A percentile compares a stretch with the other conserved stretches of the same genome.
Conservation (phyloP, 139 green algal species). For the Volvox reticuliferus region DNA sequence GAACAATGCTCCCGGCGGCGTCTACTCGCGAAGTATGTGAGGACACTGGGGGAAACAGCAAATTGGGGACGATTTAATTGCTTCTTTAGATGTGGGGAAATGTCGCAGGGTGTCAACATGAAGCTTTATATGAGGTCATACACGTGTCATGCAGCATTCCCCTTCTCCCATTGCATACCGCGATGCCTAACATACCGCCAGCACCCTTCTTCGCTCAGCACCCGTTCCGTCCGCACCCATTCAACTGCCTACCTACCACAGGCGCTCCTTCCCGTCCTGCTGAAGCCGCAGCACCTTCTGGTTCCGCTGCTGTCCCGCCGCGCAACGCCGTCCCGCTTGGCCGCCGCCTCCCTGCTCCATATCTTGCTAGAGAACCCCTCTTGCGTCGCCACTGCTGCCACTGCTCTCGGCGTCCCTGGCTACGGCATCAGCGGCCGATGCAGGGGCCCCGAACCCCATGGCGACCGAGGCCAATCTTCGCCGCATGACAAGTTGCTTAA, state of each 20-base stretch:
- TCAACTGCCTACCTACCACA: background rate
- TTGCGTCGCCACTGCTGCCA: background rate
- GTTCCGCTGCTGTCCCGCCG: conserved; percentile 12
- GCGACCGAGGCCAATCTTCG: background rate
- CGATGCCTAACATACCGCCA: too few species aligned
- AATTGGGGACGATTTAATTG: too few species aligned
- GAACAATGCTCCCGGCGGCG: background rate
- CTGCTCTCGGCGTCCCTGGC: background rate
- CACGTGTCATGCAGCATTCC: too few species aligned
- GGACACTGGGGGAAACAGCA: background rate
- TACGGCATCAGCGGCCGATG: background rate
- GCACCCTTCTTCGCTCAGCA: background rate
- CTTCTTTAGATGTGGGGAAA: too few species aligned
- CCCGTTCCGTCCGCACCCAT: background rate
- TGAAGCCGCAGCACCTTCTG: background rate
- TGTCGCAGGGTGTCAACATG: too few species aligned
- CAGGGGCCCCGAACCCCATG: background rate
- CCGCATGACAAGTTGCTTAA: background rate
- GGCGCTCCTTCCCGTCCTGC: conserved; percentile 23
- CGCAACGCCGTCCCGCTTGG: background rate
- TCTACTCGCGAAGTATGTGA: conserved; percentile 4
- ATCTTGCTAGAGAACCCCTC: background rate
- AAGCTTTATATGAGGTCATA: too few species aligned
- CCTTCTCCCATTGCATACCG: too few species aligned
- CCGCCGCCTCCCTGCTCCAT: conserved; percentile 14